Evolutionary conservation across 2,329 filamentous ascomycete species (phyloP).

Genomic region (Mollisia scopiformis): DNA sequence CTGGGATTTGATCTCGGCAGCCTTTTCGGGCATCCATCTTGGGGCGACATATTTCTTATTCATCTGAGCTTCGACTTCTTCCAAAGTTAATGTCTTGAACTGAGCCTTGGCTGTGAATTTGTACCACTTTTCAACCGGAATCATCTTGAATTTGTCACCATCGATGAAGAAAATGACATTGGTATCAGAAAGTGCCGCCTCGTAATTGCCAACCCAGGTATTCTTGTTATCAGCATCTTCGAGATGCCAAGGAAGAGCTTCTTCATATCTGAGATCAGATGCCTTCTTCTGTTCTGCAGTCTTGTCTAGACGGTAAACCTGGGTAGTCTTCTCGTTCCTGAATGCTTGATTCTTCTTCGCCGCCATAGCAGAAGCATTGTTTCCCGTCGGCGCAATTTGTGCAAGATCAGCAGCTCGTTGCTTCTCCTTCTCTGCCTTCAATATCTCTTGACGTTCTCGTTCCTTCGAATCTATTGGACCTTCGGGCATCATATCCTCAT

Average conservation of each 20-base stretch:
- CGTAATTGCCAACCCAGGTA: constrained; percentile 89
- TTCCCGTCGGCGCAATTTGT: constrained; percentile 85
- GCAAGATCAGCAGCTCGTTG: constrained; percentile 86
- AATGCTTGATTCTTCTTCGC: constrained; percentile 57
- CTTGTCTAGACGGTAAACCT: constrained; percentile 80
- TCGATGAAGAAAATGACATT: constrained; percentile 79
- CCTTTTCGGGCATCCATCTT: constrained; percentile 77
- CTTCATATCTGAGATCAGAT: constrained; percentile 80
- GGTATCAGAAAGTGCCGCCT: constrained; percentile 83
- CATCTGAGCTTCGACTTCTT: constrained; percentile 85
- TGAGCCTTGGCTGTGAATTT: constrained; percentile 80
- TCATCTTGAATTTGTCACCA: constrained; percentile 74
- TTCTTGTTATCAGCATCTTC: constrained; percentile 97
- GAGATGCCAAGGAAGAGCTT: constrained; percentile 93
- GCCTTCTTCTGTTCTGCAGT: constrained; percentile 72
- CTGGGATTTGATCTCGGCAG: constrained; percentile 57
- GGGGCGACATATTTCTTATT: constrained; percentile 75
- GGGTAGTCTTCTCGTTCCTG: constrained; percentile 82
- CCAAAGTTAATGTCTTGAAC: constrained; percentile 77
- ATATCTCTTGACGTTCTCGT: constrained; percentile 67
- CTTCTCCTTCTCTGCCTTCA: constrained; percentile 78
- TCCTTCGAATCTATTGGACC: constrained; percentile 57
- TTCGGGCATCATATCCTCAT: constrained; percentile 50
- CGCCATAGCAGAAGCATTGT: constrained; percentile 45
- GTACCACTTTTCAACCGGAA: constrained; percentile 96